Base-by-base conservation (phyloP, 2,329 filamentous ascomycete species). In the Colletotrichum spaethianum region DNA sequence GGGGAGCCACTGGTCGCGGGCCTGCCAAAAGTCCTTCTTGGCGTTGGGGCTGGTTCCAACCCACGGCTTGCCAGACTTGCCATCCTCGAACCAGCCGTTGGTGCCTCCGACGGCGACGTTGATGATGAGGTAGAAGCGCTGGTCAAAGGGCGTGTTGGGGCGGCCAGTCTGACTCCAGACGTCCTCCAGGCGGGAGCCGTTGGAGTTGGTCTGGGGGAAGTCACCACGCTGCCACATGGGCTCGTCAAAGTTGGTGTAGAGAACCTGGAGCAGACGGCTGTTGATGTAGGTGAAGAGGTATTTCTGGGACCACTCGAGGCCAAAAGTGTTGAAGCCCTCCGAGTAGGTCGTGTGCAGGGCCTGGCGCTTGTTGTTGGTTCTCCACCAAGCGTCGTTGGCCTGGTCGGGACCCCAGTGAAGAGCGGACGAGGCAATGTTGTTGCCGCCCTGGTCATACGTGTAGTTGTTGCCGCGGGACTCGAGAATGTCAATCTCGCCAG, bases 251-350 rank as follows among this genome's bases (percentile, higher is more conserved):
- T 92, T 93, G 76, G 89, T 92, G 85, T 95, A 97, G 73, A 94
- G 87, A 63, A 96, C 93, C 80, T 96, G 93, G 36, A 95, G 86
- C 26, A 97, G 89, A 16, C 93, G 91, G 56, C 89, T 92, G 86
- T 96, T 93, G 84, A 97, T 88, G 80, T 95, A 97, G 31, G 93
- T 95, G 84, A 96, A 97, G 72, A 96, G 85, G 81, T 97, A 96
- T 81, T 95, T 96, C 76, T 96, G 89, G 63, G 91, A 94, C 94
- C 94, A 97, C 82, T 97, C 94, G 2, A 97, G 82, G 18, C 94
- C 94, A 77, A 91, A 97, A 0, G 89, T 94, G 84, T 97, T 93
- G 84, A 91, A 94, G 31, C 83, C 88, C 1, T 85, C 82, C 40
- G 91, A 82, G 81, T 92, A 97, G 1, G 93, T 94, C 6, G 92